These are phyloP conservation scores for Coriolopsis trogii DNA, from an alignment of 1,284 basidiomycete species.

Conservation along the genomic window DNA sequence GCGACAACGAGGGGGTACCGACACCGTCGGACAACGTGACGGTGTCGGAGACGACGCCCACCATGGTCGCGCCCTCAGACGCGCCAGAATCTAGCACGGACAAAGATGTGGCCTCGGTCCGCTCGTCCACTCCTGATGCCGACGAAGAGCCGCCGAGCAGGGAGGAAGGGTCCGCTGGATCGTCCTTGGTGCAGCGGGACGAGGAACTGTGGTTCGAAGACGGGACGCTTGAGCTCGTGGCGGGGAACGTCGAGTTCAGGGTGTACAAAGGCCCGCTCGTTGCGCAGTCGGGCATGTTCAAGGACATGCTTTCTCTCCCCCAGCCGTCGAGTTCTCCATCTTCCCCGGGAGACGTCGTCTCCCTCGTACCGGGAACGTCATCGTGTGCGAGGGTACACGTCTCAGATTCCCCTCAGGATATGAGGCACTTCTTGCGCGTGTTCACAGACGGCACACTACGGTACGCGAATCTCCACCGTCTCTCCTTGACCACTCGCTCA, in stretches of 20 bases:
- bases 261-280: conserved; percentile 4
- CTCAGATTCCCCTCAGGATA: conserved; percentile 9
- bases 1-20: neutral
- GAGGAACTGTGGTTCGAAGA: conserved; percentile 6
- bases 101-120: neutral
- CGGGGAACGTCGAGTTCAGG: conserved; percentile 2
- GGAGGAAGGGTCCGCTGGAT: neutral
- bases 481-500: neutral
- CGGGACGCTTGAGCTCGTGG: neutral
- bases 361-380: neutral
- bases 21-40: neutral
- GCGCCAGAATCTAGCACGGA: neutral
- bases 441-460: neutral
- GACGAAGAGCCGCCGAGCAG: neutral
- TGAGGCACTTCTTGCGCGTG: conserved; percentile 12
- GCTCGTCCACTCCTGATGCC: neutral
- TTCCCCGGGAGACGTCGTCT: neutral
- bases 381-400: conserved; percentile 1
- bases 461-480: neutral
- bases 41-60: neutral
- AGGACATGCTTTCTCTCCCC: conserved; percentile 8
- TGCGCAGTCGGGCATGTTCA: conserved; percentile 1
- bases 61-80: neutral
- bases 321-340: neutral
- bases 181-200: neutral